Evolutionary conservation across 345 rosid genomes (phyloP), one percentile per base, ranked within the genome.

Genomic region (Eucalyptus microcorys): DNA sequence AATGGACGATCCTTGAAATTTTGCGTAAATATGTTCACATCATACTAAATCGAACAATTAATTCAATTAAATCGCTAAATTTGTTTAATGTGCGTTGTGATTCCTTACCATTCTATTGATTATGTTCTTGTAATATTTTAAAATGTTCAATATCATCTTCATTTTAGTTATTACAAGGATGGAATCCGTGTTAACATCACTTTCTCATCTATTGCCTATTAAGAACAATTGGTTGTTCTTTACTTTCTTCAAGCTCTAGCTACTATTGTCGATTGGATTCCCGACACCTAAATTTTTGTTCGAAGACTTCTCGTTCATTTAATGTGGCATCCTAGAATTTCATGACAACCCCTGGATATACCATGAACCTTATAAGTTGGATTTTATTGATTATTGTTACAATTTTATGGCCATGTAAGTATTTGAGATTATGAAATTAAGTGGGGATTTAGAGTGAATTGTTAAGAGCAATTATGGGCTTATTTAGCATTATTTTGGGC

Each of bases 181-280:
- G 34, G 71, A 61, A 30, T 61, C 9, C 0, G 0, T 14, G 71
- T 30, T 49, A 61, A 14, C 7, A 17, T 64, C 76, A 64, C 66
- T 59, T 59, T 59, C 15, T 59, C 1, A 0, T 26, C 32, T 59
- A 0, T 59, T 59, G 66, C 66, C 1, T 6, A 0, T 55, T 55
- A 55, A 55, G 26, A 21, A 55, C 5, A 55, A 55, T 22, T 9
- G 27, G 59, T 21, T 55, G 26, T 21, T 87, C 37, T 55, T 45
- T 37, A n/a, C 48, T 47, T 68, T 87, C 83, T 43, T 21, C 2
- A 2, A 22, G 59, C 27, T 53, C 5, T 53, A 53, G 57, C 57
- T 52, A 53, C 7, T 27, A 27, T 10, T 59, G 32, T 11, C 0
- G 4, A 59, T 59, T 1, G 12, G 7, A 59, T 27, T 59, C 15